phyloP scores from a whole-genome alignment of 331 rosid genomes.

The Quercus phellos region DNA sequence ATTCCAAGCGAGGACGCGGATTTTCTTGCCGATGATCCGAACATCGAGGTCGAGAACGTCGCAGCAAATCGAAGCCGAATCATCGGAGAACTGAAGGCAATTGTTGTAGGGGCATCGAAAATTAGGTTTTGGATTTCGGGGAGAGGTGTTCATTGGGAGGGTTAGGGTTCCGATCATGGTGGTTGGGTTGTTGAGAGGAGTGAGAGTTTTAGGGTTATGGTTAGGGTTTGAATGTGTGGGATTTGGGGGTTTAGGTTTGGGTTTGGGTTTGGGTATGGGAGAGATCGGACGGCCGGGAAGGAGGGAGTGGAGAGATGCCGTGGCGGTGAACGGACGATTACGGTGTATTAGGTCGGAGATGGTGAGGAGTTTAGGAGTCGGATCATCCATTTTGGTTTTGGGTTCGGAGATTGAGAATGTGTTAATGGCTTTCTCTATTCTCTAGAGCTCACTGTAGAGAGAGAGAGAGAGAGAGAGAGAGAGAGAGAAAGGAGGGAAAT shows the following conservation, averaged over 20 bases:
- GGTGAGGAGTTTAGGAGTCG: constrained; percentile 7
- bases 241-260: neutral
- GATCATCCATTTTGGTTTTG: constrained; percentile 32
- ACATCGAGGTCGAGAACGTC: constrained; percentile 56
- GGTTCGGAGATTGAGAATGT: neutral
- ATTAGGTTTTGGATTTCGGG: constrained; percentile 12
- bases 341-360: constrained; percentile 44
- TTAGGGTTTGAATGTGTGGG: neutral
- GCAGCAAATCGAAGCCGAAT: constrained; percentile 62
- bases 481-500: too few relatives aligned
- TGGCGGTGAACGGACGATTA: constrained; percentile 49
- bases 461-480: too few relatives aligned
- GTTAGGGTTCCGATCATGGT: constrained; percentile 54
- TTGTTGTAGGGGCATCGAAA: constrained; percentile 35
- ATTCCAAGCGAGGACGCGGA: constrained; percentile 65
- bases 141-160: constrained; percentile 29
- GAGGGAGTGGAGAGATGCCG: constrained; percentile 22
- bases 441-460: neutral
- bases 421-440: neutral
- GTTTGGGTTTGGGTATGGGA: neutral
- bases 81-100: constrained; percentile 77
- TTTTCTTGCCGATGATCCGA: constrained; percentile 32
- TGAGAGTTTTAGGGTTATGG: constrained; percentile 37
- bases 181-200: constrained; percentile 40
- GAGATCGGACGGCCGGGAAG: constrained; percentile 14